Base-by-base conservation (phyloP, 1,284 basidiomycete genomes). In the Cryptococcus hybrid region DNA sequence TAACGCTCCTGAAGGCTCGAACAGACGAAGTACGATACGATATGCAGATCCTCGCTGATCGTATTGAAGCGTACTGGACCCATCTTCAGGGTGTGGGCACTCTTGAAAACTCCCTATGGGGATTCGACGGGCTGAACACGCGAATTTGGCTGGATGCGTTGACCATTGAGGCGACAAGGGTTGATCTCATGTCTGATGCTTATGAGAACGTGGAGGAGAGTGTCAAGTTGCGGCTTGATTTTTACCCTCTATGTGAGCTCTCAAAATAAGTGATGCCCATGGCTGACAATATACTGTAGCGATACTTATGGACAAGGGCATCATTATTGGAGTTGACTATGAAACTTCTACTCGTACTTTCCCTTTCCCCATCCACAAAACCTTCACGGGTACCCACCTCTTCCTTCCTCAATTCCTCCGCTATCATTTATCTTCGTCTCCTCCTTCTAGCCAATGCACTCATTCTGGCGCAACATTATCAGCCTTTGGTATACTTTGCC, bases 41-140 rank as follows among this genome's bases (percentile, higher is more conserved):
- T 76, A 88, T 98, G 84, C 95, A 98, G 70, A 89, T 99, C 46
- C 87, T 99, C 35, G 92, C 94, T 0, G 92, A 97, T 67, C 85
- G 88, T 35, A 92, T 99, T 61, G 95, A 99, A 71, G 93, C 94
- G 71, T 99, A 94, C 78, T 99, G 95, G 95, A 97, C 95, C 46
- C 94, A 98, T 79, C 80, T 97, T 52, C 86, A 89, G 47, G 94
- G 93, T 0, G 92, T 97, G 40, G 90, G 88, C 2, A 87, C 91
- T 1, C 81, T 99, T 36, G 94, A 98, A 71, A 97, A 99, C 78
- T 96, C 93, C 7, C 80, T 99, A 11, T 99, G 95, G 95, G 95
- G 88, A 0, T 99, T 92, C 74, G 95, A 99, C 67, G 96, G 94
- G 1, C 83, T 84, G 58, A 85, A 86, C 9, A 89, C 99, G 70